phyloP scores from a whole-genome alignment of 495 filamentous ascomycete genomes.

The Parathielavia hyrcaniae region DNA sequence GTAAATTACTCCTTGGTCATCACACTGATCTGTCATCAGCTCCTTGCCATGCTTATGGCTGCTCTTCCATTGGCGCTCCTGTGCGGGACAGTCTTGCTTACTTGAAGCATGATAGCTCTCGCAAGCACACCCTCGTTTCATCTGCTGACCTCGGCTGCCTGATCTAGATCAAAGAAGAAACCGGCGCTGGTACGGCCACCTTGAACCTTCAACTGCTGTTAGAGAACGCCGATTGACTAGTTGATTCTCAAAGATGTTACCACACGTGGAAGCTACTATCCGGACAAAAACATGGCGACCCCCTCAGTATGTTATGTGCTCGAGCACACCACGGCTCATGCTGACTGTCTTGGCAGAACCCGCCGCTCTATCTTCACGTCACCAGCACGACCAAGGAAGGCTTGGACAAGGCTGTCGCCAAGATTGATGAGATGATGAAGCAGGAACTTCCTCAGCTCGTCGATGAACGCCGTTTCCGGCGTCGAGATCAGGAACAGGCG shows the following conservation, averaged over 20 bases:
- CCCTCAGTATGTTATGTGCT: slow-evolving; percentile 55
- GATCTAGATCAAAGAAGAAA: slow-evolving; percentile 99
- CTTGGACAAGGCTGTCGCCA: slow-evolving; percentile 74
- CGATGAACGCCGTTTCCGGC: slow-evolving; percentile 88
- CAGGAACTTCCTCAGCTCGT: slow-evolving; percentile 93
- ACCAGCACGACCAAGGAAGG: slow-evolving; percentile 90
- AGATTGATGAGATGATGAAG: slow-evolving; percentile 92
- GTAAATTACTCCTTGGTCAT: slow-evolving; percentile 76
- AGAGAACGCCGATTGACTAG: slow-evolving; percentile 52
- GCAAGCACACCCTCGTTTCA: slow-evolving; percentile 71
- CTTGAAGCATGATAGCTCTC: slow-evolving; percentile 67
- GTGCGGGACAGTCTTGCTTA: slow-evolving; percentile 77
- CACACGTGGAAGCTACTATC: slow-evolving; percentile 90
- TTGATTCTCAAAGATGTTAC: slow-evolving; percentile 86
- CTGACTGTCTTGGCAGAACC: slow-evolving; percentile 56
- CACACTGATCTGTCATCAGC: slow-evolving; percentile 73
- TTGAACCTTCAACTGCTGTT: slow-evolving; percentile 38
- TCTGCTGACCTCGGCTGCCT: slow-evolving; percentile 93
- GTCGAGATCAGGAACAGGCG: slow-evolving; percentile 79
- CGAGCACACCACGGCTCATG: slow-evolving; percentile 1
- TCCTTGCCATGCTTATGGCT: slow-evolving; percentile 33
- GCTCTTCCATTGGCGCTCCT: slow-evolving; percentile 34
- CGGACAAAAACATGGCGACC: slow-evolving; percentile 95
- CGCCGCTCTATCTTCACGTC: slow-evolving; percentile 88
- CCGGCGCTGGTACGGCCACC: slow-evolving; percentile 95